A percentile compares a stretch with the other conserved stretches of the same genome.
These are phyloP conservation scores for Echinosophora koreensis DNA, from an alignment of 306 rosid species.

Conservation along the genomic window DNA sequence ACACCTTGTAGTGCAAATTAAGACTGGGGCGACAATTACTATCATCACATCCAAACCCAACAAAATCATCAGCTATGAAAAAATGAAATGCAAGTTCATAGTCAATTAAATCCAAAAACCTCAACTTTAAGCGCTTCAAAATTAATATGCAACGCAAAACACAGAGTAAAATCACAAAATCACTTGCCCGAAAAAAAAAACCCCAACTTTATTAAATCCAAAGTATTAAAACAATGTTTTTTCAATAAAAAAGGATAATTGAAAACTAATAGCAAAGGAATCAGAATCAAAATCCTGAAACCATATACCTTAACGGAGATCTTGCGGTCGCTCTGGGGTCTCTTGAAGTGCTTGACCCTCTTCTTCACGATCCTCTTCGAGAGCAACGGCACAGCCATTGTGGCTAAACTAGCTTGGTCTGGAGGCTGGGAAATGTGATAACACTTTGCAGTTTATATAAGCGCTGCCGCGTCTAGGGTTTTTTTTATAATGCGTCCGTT, in stretches of 20 bases:
- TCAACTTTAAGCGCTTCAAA: not conserved
- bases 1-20: slow-evolving; percentile 66
- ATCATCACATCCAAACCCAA: slow-evolving; percentile 56
- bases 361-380: slow-evolving; percentile 79
- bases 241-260: not conserved
- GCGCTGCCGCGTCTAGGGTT: slow-evolving; percentile 45
- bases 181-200: too few species aligned
- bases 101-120: not conserved
- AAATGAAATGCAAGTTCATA: not conserved
- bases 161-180: not conserved
- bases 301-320: slow-evolving; percentile 73
- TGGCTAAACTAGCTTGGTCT: not conserved
- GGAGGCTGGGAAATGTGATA: not conserved
- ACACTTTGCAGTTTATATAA: slow-evolving; percentile 22
- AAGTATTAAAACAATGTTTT: too few species aligned
- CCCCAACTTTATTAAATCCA: not conserved
- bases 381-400: slow-evolving; percentile 79
- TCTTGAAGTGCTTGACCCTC: slow-evolving; percentile 79
- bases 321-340: slow-evolving; percentile 87
- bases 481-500: not conserved
- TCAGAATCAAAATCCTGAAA: not conserved
- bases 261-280: too few species aligned
- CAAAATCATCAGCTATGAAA: not conserved
- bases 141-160: not conserved
- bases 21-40: slow-evolving; percentile 89